Base-by-base conservation (phyloP, 2,329 filamentous ascomycete genomes). In the Botrytis pseudocinerea region DNA sequence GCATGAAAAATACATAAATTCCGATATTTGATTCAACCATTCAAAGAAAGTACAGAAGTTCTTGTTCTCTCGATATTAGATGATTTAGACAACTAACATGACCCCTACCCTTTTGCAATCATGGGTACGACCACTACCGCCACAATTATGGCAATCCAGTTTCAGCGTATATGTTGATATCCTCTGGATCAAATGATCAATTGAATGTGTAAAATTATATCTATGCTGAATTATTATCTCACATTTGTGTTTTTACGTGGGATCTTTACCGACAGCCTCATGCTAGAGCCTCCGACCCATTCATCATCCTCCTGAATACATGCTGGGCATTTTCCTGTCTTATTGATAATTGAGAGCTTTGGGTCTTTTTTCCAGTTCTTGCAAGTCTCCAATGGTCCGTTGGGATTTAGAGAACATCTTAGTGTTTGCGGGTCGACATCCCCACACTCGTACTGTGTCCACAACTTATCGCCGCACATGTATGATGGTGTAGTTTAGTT, bases 401-500 rank as follows among this genome's bases (percentile, higher is more conserved):
- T 22, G 10, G 63, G 63, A 51, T 65, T 65, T 2, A 65, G 63
- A 48, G 44, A 65, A 10, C 63, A 65, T 32, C 63, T 65, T 38
- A 65, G 9, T 35, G 63, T 65, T 65, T 65, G 44, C 44, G 32
- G 63, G 44, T 38, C 63, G 63, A 65, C 63, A 38, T 65, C 63
- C 46, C 44, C 63, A 32, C 63, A 51, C 63, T 65, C 63, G 32
- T 65, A 65, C 44, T 65, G 63, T 38, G 38, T 38, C 63, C 63
- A 65, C 44, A 65, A 38, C 63, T 65, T 65, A 46, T 65, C 44
- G 32, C 63, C 44, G 44, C 63, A 65, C 63, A 65, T 65, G 44
- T 51, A 32, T 32, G 12, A 51, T 65, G 22, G 16, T 38, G 6
- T 38, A 6, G 48, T 51, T 51, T 48, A 16, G 22, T 51, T n/a